A percentile compares a stretch with the other conserved stretches of the same genome.
These are phyloP conservation scores for Lichtheimia ornata DNA, from an alignment of 371 early-diverging fungal genomes.

Conservation along the genomic window DNA sequence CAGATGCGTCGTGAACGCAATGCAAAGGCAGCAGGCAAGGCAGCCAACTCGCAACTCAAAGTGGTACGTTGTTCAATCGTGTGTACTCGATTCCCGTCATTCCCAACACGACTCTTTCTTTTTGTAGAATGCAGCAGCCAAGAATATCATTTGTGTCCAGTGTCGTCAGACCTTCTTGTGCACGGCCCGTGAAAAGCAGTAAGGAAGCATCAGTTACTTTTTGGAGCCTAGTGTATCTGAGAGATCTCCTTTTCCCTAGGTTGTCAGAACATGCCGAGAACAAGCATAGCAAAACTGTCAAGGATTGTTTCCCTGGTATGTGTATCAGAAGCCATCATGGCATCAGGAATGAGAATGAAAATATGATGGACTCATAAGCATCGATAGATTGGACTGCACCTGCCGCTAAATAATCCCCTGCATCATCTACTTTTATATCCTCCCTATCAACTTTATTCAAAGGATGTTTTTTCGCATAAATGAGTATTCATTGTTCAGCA, in stretches of 20 bases:
- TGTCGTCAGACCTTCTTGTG: conserved; percentile 86
- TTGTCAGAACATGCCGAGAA: conserved; percentile 74
- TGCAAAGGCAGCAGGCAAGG: conserved; percentile 57
- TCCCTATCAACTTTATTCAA: neutral
- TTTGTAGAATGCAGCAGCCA: conserved; percentile 76
- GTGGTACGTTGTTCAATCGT: conserved; percentile 42
- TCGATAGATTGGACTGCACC: no score
- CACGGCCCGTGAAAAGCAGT: conserved; percentile 76
- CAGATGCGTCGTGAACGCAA: conserved; percentile 76
- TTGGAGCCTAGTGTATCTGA: conserved; percentile 3
- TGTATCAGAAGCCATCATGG: neutral
- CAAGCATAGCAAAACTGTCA: conserved; percentile 80
- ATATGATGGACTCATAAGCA: neutral
- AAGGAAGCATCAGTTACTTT: conserved; percentile 21
- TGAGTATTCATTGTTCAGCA: no score
- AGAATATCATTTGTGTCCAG: conserved; percentile 73
- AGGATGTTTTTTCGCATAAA: no score
- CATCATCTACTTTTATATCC: neutral
- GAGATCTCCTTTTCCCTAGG: conserved; percentile 21
- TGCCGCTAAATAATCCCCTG: neutral
- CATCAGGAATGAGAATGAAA: neutral
- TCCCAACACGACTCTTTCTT: neutral
- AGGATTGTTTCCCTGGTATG: conserved; percentile 82
- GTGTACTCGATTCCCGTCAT: neutral
- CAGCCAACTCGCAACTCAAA: conserved; percentile 78